Percentiles rank a stretch among this genome's conserved stretches.
Evolutionary conservation across 176 grass and related monocot species (phyloP).

Genomic region (Echinochloa phyllopogon): DNA sequence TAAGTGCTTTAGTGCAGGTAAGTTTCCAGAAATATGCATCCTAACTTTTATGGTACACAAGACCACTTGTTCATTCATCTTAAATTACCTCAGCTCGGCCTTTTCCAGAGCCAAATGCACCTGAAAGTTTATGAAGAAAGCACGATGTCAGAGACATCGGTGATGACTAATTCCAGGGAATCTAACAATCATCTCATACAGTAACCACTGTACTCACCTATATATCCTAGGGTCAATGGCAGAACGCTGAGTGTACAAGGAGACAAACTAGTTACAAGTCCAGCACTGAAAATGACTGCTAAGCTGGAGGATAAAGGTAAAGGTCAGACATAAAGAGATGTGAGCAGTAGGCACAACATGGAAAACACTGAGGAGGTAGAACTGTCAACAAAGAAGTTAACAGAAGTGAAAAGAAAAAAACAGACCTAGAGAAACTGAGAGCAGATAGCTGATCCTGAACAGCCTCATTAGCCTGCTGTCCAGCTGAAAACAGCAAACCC

Average conservation of each 20-base stretch:
- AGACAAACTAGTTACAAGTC: constrained; percentile 94
- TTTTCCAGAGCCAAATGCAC: constrained; percentile 93
- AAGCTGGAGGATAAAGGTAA: constrained; percentile 60
- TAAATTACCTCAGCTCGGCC: constrained; percentile 74
- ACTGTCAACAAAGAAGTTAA: constrained; percentile 23
- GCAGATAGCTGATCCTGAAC: constrained; percentile 94
- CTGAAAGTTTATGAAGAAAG: constrained; percentile 51
- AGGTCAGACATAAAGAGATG: constrained; percentile 4
- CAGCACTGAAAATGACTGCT: constrained; percentile 97
- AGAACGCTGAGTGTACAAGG: constrained; percentile 97
- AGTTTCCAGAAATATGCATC: too few relatives aligned
- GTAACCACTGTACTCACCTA: too few relatives aligned
- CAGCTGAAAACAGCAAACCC: constrained; percentile 80
- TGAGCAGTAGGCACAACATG: background rate
- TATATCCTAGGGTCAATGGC: constrained; percentile 94
- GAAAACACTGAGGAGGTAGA: background rate
- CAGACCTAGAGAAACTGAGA: constrained; percentile 90
- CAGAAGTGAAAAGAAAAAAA: constrained; percentile 23
- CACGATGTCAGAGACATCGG: constrained; percentile 17
- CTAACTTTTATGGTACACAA: too few relatives aligned
- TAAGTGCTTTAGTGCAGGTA: too few relatives aligned
- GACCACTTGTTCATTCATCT: too few relatives aligned
- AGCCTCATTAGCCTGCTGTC: constrained; percentile 94
- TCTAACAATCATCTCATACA: too few relatives aligned
- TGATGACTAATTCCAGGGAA: too few relatives aligned